Base-by-base conservation (phyloP, 768 basidiomycete genomes). In the Arthromyces matolae region DNA sequence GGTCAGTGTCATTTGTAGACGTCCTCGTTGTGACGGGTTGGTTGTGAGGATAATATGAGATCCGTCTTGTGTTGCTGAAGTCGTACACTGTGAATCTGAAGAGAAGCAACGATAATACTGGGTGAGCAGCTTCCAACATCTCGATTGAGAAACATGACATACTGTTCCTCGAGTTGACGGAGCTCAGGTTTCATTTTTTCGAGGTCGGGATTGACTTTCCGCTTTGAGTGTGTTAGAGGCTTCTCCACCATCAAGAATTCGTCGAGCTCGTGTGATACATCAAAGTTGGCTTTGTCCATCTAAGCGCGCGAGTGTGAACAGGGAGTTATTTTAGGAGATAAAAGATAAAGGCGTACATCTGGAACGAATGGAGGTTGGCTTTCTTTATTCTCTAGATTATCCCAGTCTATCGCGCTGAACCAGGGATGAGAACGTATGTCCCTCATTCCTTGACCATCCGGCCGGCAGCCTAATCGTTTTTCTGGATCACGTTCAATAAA, bases 241-340 rank as follows among this genome's bases (percentile, higher is more conserved):
- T 97, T 97, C 70, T 98, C 95, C 43, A 94, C 94, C 78, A 98
- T 81, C 60, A 99, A 67, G 60, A 98, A 88, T 65, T 99, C 96
- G 63, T 99, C 94, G 8, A 99, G 79, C 71, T 98, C 96, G 61
- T 98, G 93, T 28, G 92, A 84, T 29, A 96, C 86, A 62, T 99
- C 95, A 66, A 98, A 99, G 66, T 99, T 98, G n/a, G 93, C 90
- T 67, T 86, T 86, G 64, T 94, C 93, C 67, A 87, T 83, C 94
- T 99, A 61, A 22, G n/a, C n/a, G n/a, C n/a, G n/a, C n/a, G n/a
- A n/a, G 33, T 41, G 42, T 34, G 18, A 16, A 28, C 28, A 47
- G 33, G 50, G 52, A 27, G 23, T 41, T 36, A 22, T 18, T 43
- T 39, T 28, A 32, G 24, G 40, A 43, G 35, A n/a, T n/a, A n/a